Conservation (phyloP, 2,329 filamentous ascomycete species). For the Monosporascus ibericus region DNA sequence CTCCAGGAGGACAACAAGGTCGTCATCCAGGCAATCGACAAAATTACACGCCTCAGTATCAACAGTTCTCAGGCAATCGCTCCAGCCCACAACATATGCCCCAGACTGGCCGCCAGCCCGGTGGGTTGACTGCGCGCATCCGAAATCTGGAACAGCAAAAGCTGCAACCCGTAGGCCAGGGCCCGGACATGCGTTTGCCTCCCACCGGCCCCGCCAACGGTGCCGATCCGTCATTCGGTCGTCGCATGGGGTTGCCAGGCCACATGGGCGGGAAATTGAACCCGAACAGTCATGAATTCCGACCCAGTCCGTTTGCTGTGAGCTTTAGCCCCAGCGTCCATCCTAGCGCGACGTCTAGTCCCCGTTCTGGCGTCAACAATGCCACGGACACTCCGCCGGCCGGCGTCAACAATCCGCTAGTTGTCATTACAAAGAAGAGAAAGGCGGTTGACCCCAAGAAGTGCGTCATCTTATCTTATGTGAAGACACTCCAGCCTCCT, state of each 20-base stretch:
- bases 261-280: constrained; percentile 54
- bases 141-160: constrained; percentile 47
- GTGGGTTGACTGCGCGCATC: constrained; percentile 44
- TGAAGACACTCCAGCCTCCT: constrained; percentile 48
- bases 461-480: constrained; percentile 47
- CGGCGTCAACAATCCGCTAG: constrained; percentile 26
- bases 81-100: constrained; percentile 36
- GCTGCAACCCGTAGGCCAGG: constrained; percentile 21
- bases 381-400: constrained; percentile 26
- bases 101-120: constrained; percentile 34
- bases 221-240: constrained; percentile 45
- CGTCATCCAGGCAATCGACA: constrained; percentile 45
- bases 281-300: constrained; percentile 70
- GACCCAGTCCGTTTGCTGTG: constrained; percentile 73
- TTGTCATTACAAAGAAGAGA: constrained; percentile 65
- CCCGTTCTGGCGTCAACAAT: constrained; percentile 55
- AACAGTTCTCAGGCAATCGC: constrained; percentile 44
- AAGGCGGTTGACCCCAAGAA: constrained; percentile 67
- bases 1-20: constrained; percentile 12
- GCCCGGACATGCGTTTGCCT: constrained; percentile 60
- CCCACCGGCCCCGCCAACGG: constrained; percentile 66
- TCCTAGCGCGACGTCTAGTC: constrained; percentile 66
- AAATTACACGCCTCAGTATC: constrained; percentile 40
- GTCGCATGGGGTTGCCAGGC: constrained; percentile 45
- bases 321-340: constrained; percentile 70